Evolutionary conservation across 352 stramenopile genomes (phyloP).

Genomic region (Pythium guiyangense): DNA sequence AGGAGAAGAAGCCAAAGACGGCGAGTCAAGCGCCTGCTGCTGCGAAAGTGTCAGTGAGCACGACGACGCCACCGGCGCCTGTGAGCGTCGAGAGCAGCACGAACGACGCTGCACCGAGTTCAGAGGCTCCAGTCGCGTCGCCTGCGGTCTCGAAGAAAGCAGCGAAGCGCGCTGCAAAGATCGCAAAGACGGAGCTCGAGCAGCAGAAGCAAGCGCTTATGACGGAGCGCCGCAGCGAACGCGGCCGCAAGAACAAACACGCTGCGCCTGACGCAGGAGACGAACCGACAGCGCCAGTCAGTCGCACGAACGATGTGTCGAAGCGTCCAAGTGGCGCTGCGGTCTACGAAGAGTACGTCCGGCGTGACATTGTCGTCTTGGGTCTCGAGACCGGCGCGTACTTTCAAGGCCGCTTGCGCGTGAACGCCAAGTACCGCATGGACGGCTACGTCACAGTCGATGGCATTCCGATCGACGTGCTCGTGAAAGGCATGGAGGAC

Average conservation of each 20-base stretch:
- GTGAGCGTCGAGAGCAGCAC: background rate
- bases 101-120: background rate
- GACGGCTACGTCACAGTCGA: conserved; percentile 79
- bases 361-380: conserved; percentile 22
- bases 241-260: conserved; percentile 15
- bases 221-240: background rate
- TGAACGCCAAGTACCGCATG: conserved; percentile 68
- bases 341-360: conserved; percentile 36
- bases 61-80: background rate
- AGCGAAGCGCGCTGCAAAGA: background rate
- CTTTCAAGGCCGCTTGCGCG: conserved; percentile 63
- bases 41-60: background rate
- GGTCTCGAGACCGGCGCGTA: conserved; percentile 31
- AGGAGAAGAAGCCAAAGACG: conserved; percentile 11
- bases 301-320: background rate
- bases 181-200: conserved; percentile 2
- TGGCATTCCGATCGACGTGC: conserved; percentile 65
- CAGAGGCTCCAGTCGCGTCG: background rate
- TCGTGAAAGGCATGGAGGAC: conserved; percentile 64
- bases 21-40: conserved; percentile 6
- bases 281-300: background rate
- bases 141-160: background rate
- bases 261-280: conserved; percentile 2
- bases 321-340: background rate
- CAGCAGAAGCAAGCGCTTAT: background rate